phyloP scores from a whole-genome alignment of 345 rosid species.

The Sonneratia caseolaris region DNA sequence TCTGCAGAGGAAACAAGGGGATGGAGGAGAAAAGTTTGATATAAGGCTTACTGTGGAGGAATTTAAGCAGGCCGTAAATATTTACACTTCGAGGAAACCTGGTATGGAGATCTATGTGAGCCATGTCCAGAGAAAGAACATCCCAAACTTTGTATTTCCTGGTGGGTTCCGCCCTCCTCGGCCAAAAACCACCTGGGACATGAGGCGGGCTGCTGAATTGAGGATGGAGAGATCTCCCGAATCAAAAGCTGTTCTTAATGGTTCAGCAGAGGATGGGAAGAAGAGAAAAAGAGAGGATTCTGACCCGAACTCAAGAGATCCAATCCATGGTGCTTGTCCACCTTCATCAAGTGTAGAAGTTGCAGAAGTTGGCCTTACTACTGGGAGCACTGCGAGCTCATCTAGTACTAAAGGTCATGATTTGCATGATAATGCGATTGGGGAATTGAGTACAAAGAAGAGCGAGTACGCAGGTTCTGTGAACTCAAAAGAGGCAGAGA shows the following conservation, averaged over 20 bases:
- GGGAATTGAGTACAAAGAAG: conserved; percentile 11
- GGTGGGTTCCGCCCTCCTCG: conserved; percentile 73
- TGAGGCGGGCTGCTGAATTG: conserved; percentile 38
- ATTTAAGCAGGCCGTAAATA: conserved; percentile 60
- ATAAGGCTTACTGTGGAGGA: conserved; percentile 87
- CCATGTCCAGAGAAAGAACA: conserved; percentile 59
- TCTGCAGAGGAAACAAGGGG: conserved; percentile 88
- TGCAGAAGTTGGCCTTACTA: conserved; percentile 36
- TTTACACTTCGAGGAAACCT: conserved; percentile 48
- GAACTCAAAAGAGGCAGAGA: conserved; percentile 49
- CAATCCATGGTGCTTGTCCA: conserved; percentile 21
- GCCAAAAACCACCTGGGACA: conserved; percentile 66
- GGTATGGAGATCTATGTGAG: conserved; percentile 81
- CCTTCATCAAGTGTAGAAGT: conserved; percentile 30
- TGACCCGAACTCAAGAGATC: conserved; percentile 24
- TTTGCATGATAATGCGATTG: conserved; percentile 5
- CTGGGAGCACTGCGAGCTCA: conserved; percentile 3
- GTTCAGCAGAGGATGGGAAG: conserved; percentile 30
- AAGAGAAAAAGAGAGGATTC: conserved; percentile 47
- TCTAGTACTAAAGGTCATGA: background rate
- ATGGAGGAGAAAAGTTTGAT: conserved; percentile 75
- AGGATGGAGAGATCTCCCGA: conserved; percentile 8
- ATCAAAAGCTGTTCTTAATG: background rate
- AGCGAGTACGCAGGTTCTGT: conserved; percentile 19
- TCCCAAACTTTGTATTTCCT: conserved; percentile 81